Evolutionary conservation across 2,329 filamentous ascomycete species (phyloP).

Genomic region (Penicillium glabrum): DNA sequence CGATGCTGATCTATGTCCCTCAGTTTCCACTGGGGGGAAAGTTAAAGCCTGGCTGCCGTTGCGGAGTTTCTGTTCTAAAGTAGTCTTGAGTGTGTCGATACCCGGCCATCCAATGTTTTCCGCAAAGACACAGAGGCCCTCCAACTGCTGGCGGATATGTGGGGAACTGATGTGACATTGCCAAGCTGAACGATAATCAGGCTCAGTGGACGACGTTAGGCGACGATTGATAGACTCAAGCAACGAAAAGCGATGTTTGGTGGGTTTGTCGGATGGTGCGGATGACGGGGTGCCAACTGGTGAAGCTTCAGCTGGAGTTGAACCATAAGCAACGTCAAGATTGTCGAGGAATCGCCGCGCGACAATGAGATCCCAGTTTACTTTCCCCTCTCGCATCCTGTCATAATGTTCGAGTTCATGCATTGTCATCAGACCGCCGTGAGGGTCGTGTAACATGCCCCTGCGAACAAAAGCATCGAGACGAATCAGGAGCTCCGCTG

Average conservation of each 20-base stretch:
- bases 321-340: conserved; percentile 39
- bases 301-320: conserved; percentile 3
- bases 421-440: conserved; percentile 41
- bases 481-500: conserved; percentile 56
- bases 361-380: conserved; percentile 58
- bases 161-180: conserved; percentile 38
- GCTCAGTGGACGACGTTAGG: conserved; percentile 6
- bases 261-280: not conserved
- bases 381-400: conserved; percentile 50
- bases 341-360: conserved; percentile 55
- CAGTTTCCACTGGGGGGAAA: conserved; percentile 7
- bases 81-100: conserved; percentile 36
- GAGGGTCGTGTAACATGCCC: conserved; percentile 40
- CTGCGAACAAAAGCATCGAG: conserved; percentile 49
- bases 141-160: conserved; percentile 44
- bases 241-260: conserved; percentile 22
- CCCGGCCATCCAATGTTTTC: conserved; percentile 52
- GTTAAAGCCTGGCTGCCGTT: conserved; percentile 9
- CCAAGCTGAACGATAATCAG: conserved; percentile 30
- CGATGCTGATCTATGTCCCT: conserved; percentile 5
- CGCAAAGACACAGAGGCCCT: conserved; percentile 53
- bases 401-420: conserved; percentile 49
- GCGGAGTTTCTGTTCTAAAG: conserved; percentile 39
- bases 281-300: conserved; percentile 1
- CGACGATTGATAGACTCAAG: conserved; percentile 27